Evolutionary conservation across 139 green algal species (phyloP).

Genomic region (Haematococcus lacustris): DNA sequence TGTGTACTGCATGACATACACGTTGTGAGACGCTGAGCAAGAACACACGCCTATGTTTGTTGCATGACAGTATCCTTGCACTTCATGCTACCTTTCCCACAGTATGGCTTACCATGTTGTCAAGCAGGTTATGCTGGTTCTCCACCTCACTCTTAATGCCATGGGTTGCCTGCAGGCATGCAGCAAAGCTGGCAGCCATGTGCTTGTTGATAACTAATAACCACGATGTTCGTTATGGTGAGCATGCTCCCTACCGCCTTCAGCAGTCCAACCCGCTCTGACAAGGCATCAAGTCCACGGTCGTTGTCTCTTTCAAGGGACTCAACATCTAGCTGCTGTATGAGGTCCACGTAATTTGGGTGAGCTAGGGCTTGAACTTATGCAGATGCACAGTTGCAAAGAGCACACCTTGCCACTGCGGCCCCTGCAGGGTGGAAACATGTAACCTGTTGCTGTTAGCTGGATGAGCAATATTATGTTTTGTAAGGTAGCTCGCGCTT

Average conservation of each 20-base stretch:
- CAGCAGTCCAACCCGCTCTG: conserved; percentile 52
- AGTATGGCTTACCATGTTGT: conserved; percentile 49
- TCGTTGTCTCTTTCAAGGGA: conserved; percentile 68
- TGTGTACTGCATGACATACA: background rate
- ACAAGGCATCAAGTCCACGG: conserved; percentile 44
- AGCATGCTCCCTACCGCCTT: conserved; percentile 29
- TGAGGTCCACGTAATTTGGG: no score
- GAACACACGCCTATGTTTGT: background rate
- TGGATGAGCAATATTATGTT: no score
- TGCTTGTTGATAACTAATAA: background rate
- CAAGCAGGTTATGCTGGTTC: conserved; percentile 52
- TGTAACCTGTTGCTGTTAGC: no score
- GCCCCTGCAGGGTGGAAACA: no score
- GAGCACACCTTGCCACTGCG: no score
- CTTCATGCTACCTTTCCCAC: background rate
- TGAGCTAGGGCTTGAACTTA: no score
- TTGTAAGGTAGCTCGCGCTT: no score
- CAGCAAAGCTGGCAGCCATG: background rate
- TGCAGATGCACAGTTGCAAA: no score
- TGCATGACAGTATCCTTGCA: background rate
- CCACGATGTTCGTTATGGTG: background rate
- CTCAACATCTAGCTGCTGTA: conserved; percentile 69
- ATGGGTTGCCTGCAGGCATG: conserved; percentile 42
- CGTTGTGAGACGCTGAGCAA: background rate
- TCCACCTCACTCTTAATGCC: conserved; percentile 56